phyloP scores from a whole-genome alignment of 148 eudicot genomes.

The Oxyria digyna region DNA sequence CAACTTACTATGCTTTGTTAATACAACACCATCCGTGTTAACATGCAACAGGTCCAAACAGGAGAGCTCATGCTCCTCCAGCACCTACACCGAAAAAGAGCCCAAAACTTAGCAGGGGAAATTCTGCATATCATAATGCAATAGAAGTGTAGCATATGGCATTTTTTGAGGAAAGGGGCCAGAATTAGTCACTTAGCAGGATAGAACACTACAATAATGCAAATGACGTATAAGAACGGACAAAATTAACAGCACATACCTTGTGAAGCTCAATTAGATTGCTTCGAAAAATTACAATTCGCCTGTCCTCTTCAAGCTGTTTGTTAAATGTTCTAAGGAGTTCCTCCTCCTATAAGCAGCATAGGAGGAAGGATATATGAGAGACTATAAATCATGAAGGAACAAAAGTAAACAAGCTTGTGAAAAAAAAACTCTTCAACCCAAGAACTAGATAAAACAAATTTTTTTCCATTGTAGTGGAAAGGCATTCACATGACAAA shows the following conservation, averaged over 20 bases:
- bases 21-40: slow-evolving; percentile 64
- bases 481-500: background rate
- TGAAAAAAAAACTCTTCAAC: background rate
- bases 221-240: background rate
- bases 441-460: background rate
- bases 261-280: slow-evolving; percentile 79
- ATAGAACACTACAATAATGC: background rate
- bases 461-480: background rate
- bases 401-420: background rate
- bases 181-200: background rate
- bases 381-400: background rate
- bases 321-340: slow-evolving; percentile 66
- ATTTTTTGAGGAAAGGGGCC: background rate
- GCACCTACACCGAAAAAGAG: slow-evolving; percentile 42
- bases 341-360: slow-evolving; percentile 69
- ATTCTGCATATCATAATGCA: background rate
- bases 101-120: background rate
- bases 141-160: background rate
- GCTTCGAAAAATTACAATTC: slow-evolving; percentile 78
- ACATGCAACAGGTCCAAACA: slow-evolving; percentile 79
- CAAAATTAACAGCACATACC: slow-evolving; percentile 31
- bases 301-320: slow-evolving; percentile 90
- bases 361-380: slow-evolving; percentile 5
- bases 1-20: slow-evolving; percentile 71
- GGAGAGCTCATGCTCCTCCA: slow-evolving; percentile 72